phyloP scores from a whole-genome alignment of 2,329 filamentous ascomycete species.

The Fusarium paranaense region DNA sequence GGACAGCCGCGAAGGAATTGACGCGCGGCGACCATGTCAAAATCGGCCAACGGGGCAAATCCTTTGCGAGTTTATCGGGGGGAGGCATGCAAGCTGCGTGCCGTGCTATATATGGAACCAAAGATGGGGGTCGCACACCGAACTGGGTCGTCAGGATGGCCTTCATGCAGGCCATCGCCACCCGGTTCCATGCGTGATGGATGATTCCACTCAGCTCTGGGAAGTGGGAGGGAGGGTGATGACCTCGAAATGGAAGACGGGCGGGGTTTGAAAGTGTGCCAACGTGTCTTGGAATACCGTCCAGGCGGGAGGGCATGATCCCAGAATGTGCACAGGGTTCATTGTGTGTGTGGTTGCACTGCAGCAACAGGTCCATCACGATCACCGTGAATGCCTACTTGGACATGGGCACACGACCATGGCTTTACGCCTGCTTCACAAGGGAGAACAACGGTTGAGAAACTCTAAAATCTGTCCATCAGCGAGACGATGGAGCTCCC shows the following conservation, averaged over 20 bases:
- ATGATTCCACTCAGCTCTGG: background rate
- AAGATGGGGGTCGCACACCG: background rate
- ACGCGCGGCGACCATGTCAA: background rate
- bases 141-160: background rate
- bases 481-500: background rate
- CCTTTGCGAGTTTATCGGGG: background rate
- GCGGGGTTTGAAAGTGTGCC: conserved; percentile 3
- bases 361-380: conserved; percentile 1
- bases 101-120: conserved; percentile 3
- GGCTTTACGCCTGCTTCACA: background rate
- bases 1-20: conserved; percentile 13
- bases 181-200: background rate
- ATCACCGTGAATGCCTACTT: background rate
- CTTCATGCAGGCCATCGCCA: background rate
- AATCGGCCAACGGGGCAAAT: conserved; percentile 1
- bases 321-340: background rate
- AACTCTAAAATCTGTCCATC: background rate
- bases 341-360: conserved; percentile 25
- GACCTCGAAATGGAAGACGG: conserved; percentile 10
- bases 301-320: conserved; percentile 9
- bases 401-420: conserved; percentile 7
- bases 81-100: background rate
- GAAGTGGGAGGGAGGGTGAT: conserved; percentile 1
- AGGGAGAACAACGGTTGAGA: background rate
- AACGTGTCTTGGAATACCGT: conserved; percentile 15